Base-by-base conservation (phyloP, 148 eudicot genomes). In the Euryodendron excelsum region DNA sequence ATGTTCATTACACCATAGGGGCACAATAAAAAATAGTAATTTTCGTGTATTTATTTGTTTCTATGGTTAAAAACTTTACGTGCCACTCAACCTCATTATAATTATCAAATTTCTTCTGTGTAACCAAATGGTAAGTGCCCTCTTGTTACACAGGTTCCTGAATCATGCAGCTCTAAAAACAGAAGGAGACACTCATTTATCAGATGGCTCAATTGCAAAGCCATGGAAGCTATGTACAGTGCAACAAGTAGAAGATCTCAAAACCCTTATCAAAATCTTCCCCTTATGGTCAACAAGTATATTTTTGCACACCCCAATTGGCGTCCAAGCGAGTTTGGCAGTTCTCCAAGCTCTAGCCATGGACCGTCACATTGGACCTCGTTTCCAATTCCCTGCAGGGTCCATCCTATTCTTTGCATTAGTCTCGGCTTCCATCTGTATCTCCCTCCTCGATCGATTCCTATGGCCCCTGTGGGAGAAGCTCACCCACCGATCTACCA, bases 251-350 rank as follows among this genome's bases (percentile, higher is more conserved):
- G n/a, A n/a, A n/a, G n/a, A n/a, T n/a, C n/a, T n/a, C n/a, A n/a
- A 87, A 77, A 73, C 77, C 76, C 60, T 90, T 2, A 79, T 92
- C 36, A 90, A 79, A 84, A 69, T 90, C 23, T 14, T 86, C 33
- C 98, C 97, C 33, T 68, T 92, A 20, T 94, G 98, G 94, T 86
- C 94, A 15, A 86, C 86, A 31, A 86, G 91, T 39, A 81, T 94
- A 7, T 66, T 90, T 39, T 47, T 90, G 48, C 52, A 83, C 83
- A 88, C 89, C 48, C 86, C 85, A 8, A 48, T 89, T 0, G 88
- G 82, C 47, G 86, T 89, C 69, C 89, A 83, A 37, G 21, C 66
- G 9, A 88, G 97, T 77, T 56, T 92, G 28, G 56, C 81, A 3
- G 78, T 89, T 12, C n/a, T n/a, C 13, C 92, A 90, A 84, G 93